Evolutionary conservation across 2,329 filamentous ascomycete genomes (phyloP).

Genomic region (Tothia fuscella): DNA sequence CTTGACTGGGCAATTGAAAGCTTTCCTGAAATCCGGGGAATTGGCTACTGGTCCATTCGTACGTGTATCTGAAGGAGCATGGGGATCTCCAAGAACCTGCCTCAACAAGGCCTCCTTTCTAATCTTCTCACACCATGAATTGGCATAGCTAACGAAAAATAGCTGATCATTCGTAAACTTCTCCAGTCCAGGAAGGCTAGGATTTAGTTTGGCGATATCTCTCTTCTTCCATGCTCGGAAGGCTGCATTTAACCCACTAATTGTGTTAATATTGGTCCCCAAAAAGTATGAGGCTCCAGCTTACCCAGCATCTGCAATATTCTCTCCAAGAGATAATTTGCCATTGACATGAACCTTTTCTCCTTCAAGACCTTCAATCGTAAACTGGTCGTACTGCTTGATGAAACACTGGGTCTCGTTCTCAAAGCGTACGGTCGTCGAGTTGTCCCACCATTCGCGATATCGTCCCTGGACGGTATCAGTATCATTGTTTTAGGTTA

Average conservation of each 20-base stretch:
- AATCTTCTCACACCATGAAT: slow-evolving; percentile 57
- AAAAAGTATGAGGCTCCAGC: slow-evolving; percentile 50
- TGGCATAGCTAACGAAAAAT: slow-evolving; percentile 55
- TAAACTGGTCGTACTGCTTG: slow-evolving; percentile 52
- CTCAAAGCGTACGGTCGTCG: slow-evolving; percentile 46
- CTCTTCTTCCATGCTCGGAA: slow-evolving; percentile 55
- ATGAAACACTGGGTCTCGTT: slow-evolving; percentile 52
- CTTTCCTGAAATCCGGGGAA: slow-evolving; percentile 55
- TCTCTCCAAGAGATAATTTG: too few relatives aligned
- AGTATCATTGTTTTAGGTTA: too few relatives aligned
- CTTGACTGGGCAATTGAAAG: slow-evolving; percentile 54
- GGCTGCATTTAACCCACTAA: slow-evolving; percentile 50
- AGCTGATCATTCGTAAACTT: slow-evolving; percentile 54
- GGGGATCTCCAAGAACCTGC: background rate
- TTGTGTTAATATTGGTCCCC: slow-evolving; percentile 60
- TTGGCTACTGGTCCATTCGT: slow-evolving; percentile 51
- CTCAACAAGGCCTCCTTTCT: background rate
- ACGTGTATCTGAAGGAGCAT: slow-evolving; percentile 47
- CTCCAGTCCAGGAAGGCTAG: slow-evolving; percentile 40
- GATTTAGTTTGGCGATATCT: slow-evolving; percentile 27
- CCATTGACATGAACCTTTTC: too few relatives aligned
- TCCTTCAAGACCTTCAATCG: slow-evolving; percentile 54
- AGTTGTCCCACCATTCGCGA: slow-evolving; percentile 55
- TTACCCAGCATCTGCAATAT: too few relatives aligned
- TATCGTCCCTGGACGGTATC: slow-evolving; percentile 46